A percentile compares a stretch with the other conserved stretches of the same genome.
These are phyloP conservation scores for Pyropia yezoensis DNA, from an alignment of 23 red algal species.

Conservation along the genomic window DNA sequence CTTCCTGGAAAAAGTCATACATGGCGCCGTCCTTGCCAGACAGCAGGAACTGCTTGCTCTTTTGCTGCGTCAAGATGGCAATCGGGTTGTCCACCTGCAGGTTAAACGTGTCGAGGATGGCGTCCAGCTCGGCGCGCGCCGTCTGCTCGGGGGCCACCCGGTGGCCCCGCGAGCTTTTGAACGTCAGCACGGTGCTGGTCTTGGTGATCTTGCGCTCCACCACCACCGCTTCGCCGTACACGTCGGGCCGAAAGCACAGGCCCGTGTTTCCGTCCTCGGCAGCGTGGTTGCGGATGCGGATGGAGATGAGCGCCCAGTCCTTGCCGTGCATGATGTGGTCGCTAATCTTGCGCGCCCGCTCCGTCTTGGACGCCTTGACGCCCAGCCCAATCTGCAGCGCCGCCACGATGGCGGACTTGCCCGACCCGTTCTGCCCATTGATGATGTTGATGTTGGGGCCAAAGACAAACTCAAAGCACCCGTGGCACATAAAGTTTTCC, in stretches of 20 bases:
- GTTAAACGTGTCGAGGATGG: slow-evolving; percentile 76
- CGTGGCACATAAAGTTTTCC: slow-evolving; percentile 95
- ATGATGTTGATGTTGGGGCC: slow-evolving; percentile 94
- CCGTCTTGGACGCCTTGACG: slow-evolving; percentile 38
- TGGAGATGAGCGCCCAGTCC: slow-evolving; percentile 23
- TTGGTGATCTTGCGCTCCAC: slow-evolving; percentile 55
- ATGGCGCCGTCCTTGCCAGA: slow-evolving; percentile 41
- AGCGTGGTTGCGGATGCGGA: slow-evolving; percentile 62
- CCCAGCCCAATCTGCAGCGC: slow-evolving; percentile 77
- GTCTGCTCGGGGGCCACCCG: slow-evolving; percentile 26
- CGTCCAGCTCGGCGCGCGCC: slow-evolving; percentile 44
- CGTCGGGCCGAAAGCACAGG: slow-evolving; percentile 44
- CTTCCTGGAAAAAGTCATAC: slow-evolving; percentile 74
- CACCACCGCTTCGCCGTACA: slow-evolving; percentile 76
- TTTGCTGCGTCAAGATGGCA: slow-evolving; percentile 80
- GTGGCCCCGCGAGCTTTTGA: slow-evolving; percentile 18
- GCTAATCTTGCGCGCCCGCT: slow-evolving; percentile 41
- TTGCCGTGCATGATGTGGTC: slow-evolving; percentile 51
- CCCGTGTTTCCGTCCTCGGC: slow-evolving; percentile 7
- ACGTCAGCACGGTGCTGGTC: slow-evolving; percentile 31
- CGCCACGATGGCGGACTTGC: slow-evolving; percentile 90
- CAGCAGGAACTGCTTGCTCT: slow-evolving; percentile 76
- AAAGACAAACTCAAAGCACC: slow-evolving; percentile 57
- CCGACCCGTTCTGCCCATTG: slow-evolving; percentile 78
- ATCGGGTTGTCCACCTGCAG: slow-evolving; percentile 87